phyloP scores from a whole-genome alignment of 2,329 filamentous ascomycete genomes.

The Phialophora macrospora region DNA sequence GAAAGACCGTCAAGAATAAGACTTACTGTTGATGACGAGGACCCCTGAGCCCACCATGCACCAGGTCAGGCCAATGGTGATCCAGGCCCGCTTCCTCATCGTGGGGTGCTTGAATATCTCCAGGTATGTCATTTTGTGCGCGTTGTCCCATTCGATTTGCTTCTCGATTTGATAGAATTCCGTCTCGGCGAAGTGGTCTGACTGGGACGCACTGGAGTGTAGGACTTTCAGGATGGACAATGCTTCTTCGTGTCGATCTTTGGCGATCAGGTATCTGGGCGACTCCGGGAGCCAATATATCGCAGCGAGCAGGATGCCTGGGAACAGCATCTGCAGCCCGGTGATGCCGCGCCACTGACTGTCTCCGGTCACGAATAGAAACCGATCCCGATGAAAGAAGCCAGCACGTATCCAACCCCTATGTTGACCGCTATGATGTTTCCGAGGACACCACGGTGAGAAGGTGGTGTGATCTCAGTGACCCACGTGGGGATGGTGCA shows the following conservation, averaged over 20 bases:
- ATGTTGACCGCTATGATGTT: conserved; percentile 48
- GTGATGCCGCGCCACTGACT: conserved; percentile 5
- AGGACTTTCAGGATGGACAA: conserved; percentile 50
- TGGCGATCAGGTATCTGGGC: conserved; percentile 43
- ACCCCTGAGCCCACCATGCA: conserved; percentile 10
- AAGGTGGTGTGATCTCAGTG: conserved; percentile 80
- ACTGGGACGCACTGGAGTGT: conserved; percentile 36
- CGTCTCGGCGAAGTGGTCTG: conserved; percentile 17
- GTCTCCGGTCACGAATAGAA: conserved; percentile 16
- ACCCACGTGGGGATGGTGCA: conserved; percentile 52
- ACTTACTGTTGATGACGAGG: conserved; percentile 20
- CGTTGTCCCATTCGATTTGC: conserved; percentile 25
- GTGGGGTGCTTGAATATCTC: conserved; percentile 16
- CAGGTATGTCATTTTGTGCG: conserved; percentile 13
- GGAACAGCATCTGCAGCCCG: background rate
- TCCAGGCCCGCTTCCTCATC: conserved; percentile 18
- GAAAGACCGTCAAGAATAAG: background rate
- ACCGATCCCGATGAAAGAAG: conserved; percentile 46
- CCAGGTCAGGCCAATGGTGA: conserved; percentile 14
- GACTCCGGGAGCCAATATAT: conserved; percentile 13
- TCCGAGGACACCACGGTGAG: conserved; percentile 12
- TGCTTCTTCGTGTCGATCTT: conserved; percentile 53
- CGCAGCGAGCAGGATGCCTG: background rate
- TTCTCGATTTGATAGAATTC: conserved; percentile 24
- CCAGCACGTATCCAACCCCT: conserved; percentile 54